Conservation (phyloP, 2,329 filamentous ascomycete species). For the Colletotrichum lupini region DNA sequence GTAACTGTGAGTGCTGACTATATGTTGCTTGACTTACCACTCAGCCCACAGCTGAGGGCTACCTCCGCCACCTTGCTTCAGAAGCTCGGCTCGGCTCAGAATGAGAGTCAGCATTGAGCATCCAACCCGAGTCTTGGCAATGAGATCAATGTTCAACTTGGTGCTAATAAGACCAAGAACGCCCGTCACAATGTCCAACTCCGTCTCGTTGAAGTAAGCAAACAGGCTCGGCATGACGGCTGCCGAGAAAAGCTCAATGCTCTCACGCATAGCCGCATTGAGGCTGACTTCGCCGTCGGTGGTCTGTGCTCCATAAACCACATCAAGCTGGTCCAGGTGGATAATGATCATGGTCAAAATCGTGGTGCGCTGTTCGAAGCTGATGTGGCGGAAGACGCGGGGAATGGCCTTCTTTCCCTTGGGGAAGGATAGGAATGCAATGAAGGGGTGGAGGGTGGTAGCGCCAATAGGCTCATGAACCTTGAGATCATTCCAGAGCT, state of each 20-base stretch:
- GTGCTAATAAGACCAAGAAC: conserved; percentile 87
- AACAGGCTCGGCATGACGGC: conserved; percentile 92
- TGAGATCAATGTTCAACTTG: conserved; percentile 83
- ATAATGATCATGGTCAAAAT: conserved; percentile 96
- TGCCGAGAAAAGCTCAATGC: conserved; percentile 89
- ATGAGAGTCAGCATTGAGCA: conserved; percentile 93
- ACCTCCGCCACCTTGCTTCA: conserved; percentile 82
- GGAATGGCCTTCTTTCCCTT: conserved; percentile 98
- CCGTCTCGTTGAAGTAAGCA: conserved; percentile 89
- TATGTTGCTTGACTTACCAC: conserved; percentile 64
- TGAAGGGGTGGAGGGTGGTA: conserved; percentile 89
- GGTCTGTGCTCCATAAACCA: conserved; percentile 84
- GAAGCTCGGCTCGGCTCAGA: conserved; percentile 90
- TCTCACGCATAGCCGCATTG: conserved; percentile 84
- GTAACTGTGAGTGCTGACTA: neutral
- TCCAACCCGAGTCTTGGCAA: conserved; percentile 88
- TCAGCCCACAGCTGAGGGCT: conserved; percentile 81
- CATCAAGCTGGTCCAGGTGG: conserved; percentile 91
- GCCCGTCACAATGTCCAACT: conserved; percentile 89
- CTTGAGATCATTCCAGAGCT: conserved; percentile 88
- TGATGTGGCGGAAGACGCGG: conserved; percentile 92
- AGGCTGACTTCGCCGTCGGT: conserved; percentile 76
- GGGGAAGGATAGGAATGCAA: conserved; percentile 90
- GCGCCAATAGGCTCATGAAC: conserved; percentile 90
- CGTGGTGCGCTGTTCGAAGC: conserved; percentile 91